A percentile compares a stretch with the other conserved stretches of the same genome.
Conservation (phyloP, 176 grass and related monocot genomes). For the Avena eriantha region DNA sequence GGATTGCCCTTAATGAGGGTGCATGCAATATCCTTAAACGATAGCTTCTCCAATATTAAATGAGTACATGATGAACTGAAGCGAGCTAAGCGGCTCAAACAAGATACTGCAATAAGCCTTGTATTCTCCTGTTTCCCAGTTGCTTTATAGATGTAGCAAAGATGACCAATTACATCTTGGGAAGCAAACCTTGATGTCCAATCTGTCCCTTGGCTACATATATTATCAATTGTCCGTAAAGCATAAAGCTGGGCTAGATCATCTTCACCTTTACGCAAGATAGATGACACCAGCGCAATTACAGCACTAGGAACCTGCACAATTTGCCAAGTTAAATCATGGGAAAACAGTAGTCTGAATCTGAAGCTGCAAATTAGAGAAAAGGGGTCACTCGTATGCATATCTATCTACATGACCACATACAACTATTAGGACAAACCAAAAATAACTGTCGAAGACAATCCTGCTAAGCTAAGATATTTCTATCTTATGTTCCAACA, state of each 20-base stretch:
- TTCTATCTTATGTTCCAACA: neutral
- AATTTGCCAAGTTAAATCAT: slow-evolving; percentile 45
- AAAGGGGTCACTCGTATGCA: slow-evolving; percentile 24
- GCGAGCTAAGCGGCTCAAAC: slow-evolving; percentile 78
- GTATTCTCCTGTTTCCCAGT: slow-evolving; percentile 90
- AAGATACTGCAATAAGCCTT: slow-evolving; percentile 90
- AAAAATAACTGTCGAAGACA: neutral
- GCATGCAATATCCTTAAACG: slow-evolving; percentile 75
- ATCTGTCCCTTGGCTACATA: slow-evolving; percentile 89
- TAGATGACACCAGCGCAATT: slow-evolving; percentile 85
- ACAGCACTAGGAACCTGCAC: slow-evolving; percentile 90
- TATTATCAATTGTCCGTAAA: slow-evolving; percentile 93
- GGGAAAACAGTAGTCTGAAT: neutral
- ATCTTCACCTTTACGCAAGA: slow-evolving; percentile 95
- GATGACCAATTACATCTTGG: slow-evolving; percentile 84
- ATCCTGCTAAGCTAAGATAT: neutral
- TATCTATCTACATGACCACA: slow-evolving; percentile 24
- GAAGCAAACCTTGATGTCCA: slow-evolving; percentile 94
- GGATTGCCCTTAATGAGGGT: slow-evolving; percentile 78
- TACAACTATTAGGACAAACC: neutral
- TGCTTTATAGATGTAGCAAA: slow-evolving; percentile 95
- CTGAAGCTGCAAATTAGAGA: slow-evolving; percentile 1
- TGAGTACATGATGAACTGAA: slow-evolving; percentile 87
- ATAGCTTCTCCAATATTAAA: slow-evolving; percentile 77
- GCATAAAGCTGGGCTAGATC: slow-evolving; percentile 96